Evolutionary conservation across 768 basidiomycete species (phyloP), one percentile per base, ranked within the genome.

Genomic region (Auricularia sp.): DNA sequence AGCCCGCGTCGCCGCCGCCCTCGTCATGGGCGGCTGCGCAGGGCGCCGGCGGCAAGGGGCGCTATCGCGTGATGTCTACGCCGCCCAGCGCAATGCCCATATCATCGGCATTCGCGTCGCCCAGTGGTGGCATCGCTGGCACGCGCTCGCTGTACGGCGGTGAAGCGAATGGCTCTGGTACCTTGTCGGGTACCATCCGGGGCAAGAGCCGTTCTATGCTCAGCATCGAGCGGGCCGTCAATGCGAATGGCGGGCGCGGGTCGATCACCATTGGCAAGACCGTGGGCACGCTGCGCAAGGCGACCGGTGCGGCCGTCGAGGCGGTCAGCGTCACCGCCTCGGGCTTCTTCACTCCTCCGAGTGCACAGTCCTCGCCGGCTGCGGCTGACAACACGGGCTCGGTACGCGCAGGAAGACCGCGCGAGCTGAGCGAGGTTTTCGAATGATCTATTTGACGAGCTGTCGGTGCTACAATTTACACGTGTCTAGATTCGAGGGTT

Each of bases 261-360:
- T 35, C 44, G 16, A 67, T 65, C 16, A 42, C 59, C n/a, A 14
- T 66, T 54, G 65, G 44, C 60, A 65, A 56, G 59, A 75, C 84
- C 43, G 86, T 83, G 21, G 84, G 84, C 66, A 81, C 77, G 70
- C 70, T 75, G 66, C 72, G 78, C 68, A 91, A 90, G 77, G 74
- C 82, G 54, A 79, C 80, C 62, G 91, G 87, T 16, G 84, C 88
- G 23, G 87, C 83, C 36, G 91, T 92, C 64, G 87, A 89, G 75
- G 87, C 90, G 34, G 72, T 87, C 56, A 81, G 90, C 18, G 79
- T 93, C 58, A 90, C 87, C 36, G 91, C 89, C 39, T 80, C 80
- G 23, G 91, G 91, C 0, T 92, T 92, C 72, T 93, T 93, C 73
- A 77, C 80, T 12, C 78, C 88, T 3, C 85, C 87, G 10, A 29